phyloP scores from a whole-genome alignment of 192 early-diverging fungal genomes.

The Coemansia sp. region DNA sequence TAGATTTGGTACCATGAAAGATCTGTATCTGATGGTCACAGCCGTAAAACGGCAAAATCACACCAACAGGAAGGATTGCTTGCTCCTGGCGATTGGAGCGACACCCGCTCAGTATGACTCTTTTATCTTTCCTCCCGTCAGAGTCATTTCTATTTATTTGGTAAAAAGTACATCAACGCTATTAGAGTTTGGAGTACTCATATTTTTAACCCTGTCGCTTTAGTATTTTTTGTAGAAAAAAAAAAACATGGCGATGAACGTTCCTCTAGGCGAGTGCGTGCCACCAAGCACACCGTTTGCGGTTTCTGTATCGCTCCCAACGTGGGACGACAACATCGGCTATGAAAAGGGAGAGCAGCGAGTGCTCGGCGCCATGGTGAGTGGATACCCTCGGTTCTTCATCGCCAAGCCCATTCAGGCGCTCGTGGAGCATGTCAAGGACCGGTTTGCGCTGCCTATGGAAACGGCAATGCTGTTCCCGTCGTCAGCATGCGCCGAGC shows the following conservation, averaged over 20 bases:
- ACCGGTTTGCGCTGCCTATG: constrained; percentile 62
- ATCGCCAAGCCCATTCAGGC: constrained; percentile 56
- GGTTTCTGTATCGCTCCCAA: constrained; percentile 88
- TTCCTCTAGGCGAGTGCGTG: constrained; percentile 67
- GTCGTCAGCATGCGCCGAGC: constrained; percentile 61
- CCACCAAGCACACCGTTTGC: constrained; percentile 76
- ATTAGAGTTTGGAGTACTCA: too few relatives aligned
- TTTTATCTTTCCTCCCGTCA: neutral
- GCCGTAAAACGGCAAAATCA: neutral
- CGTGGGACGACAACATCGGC: constrained; percentile 84
- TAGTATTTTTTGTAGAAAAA: neutral
- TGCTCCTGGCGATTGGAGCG: too few relatives aligned
- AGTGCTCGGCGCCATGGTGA: constrained; percentile 69
- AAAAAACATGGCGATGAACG: constrained; percentile 14
- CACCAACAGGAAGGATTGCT: neutral
- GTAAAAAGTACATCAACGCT: too few relatives aligned
- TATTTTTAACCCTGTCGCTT: too few relatives aligned
- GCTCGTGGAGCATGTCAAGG: constrained; percentile 50
- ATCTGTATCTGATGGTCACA: neutral
- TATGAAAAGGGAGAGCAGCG: constrained; percentile 85
- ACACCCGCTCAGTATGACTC: neutral
- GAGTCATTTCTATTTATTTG: neutral
- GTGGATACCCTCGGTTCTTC: constrained; percentile 95
- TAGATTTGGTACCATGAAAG: constrained; percentile 24
- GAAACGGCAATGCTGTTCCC: constrained; percentile 79